phyloP scores from a whole-genome alignment of 768 basidiomycete genomes.

The Leccinum uliginosum region DNA sequence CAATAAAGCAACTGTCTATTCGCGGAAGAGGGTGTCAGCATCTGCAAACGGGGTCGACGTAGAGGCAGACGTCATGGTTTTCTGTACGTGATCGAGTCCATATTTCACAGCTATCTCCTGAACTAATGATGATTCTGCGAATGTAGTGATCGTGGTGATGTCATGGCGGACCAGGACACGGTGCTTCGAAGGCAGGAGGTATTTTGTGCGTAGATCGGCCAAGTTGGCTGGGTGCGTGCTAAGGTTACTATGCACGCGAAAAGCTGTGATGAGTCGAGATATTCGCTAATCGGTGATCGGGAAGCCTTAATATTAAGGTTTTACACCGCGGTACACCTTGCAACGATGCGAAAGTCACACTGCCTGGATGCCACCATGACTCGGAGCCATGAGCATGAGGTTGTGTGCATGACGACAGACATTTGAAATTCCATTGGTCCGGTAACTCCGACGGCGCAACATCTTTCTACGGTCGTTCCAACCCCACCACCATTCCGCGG shows the following conservation, averaged over 20 bases:
- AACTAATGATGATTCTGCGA: slow-evolving; percentile 23
- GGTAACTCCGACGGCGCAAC: not conserved
- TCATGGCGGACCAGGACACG: slow-evolving; percentile 37
- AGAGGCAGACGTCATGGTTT: slow-evolving; percentile 19
- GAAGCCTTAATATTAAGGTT: slow-evolving; percentile 8
- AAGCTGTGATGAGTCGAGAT: slow-evolving; percentile 23
- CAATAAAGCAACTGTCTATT: slow-evolving; percentile 32
- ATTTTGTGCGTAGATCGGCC: slow-evolving; percentile 60
- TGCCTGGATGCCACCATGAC: not conserved
- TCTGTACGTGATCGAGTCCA: not conserved
- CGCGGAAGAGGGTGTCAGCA: slow-evolving; percentile 11
- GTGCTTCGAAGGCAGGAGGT: slow-evolving; percentile 39
- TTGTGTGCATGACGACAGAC: not conserved
- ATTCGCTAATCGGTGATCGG: not conserved
- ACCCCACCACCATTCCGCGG: not conserved
- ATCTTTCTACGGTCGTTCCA: not conserved
- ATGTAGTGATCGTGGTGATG: slow-evolving; percentile 37
- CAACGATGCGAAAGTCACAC: slow-evolving; percentile 4
- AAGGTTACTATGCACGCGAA: slow-evolving; percentile 19
- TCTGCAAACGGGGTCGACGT: slow-evolving; percentile 21
- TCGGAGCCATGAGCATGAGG: no score
- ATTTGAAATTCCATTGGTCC: not conserved
- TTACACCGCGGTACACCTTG: slow-evolving; percentile 4
- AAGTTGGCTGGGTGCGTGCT: slow-evolving; percentile 37
- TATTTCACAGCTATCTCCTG: not conserved